Evolutionary conservation across 2,329 filamentous ascomycete genomes (phyloP), one percentile per base, ranked within the genome.

Genomic region (Torrubiella hemipterigena): DNA sequence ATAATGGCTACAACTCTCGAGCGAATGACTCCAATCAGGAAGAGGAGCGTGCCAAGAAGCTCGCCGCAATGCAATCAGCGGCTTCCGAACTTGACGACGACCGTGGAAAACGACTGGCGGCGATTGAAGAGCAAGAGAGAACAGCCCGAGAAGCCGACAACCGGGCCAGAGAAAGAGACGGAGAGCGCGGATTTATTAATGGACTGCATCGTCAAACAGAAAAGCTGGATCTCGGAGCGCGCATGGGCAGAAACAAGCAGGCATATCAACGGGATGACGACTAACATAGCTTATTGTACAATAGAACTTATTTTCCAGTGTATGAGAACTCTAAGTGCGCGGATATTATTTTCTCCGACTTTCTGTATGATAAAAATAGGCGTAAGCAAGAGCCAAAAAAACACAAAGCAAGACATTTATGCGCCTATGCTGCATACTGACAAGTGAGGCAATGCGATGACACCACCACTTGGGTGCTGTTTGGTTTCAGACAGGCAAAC

Each of bases 11-110:
- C n/a, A 38, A 37, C 3, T 22, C 34, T 10, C 32, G 35, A 19
- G 39, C 32, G 18, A 47, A 45, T 9, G 44, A 45, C 7, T 38
- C 42, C 12, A 52, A 55, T 4, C 52, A 50, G 6, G 67, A 67
- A 14, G 68, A 72, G 15, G 75, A 80, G 38, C 65, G 67, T n/a
- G 73, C 75, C 10, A 67, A 69, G 16, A 82, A 75, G 49, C 56
- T 85, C 13, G 79, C 76, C 12, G 77, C 74, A 7, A 85, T 86
- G 81, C 78, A 82, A 50, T 67, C 69, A 13, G 77, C 75, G 17
- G 81, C 81, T 5, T 67, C 65, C 2, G 72, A 79, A 9, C 61
- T 93, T 29, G 81, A 89, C 43, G 49, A 62, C n/a, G 76, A 81
- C 42, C 75, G 85, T 19, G 71, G 72, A 40, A 66, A 69, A 36